Percentiles rank a stretch among this genome's conserved stretches.
Evolutionary conservation across 228 moss, liverwort and hornwort genomes (phyloP).

Genomic region (Sphagnum fallax): DNA sequence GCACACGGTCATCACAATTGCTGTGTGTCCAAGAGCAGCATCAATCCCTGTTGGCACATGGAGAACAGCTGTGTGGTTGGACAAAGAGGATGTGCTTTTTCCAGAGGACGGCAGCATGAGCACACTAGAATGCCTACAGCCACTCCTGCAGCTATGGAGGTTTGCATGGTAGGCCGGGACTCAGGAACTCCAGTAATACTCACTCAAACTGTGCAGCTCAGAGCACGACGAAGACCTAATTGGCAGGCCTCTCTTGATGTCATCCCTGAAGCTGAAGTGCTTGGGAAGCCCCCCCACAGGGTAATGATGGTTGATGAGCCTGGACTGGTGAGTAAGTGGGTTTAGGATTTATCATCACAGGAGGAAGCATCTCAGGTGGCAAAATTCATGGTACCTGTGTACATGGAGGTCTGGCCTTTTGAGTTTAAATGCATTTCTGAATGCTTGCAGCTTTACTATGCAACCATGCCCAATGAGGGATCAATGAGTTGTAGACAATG

Average conservation of each 20-base stretch:
- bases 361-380: too few species aligned
- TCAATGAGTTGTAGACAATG: too few species aligned
- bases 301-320: conserved; percentile 27
- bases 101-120: conserved; percentile 27
- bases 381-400: too few species aligned
- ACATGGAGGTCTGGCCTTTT: neutral
- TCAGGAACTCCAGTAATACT: conserved; percentile 35
- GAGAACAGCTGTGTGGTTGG: conserved; percentile 55
- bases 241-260: conserved; percentile 40
- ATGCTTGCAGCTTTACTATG: neutral
- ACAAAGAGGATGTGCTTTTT: conserved; percentile 46
- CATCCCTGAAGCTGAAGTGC: conserved; percentile 64
- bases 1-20: conserved; percentile 1
- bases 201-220: conserved; percentile 56
- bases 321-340: conserved; percentile 27
- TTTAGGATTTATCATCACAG: too few species aligned
- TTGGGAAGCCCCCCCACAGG: conserved; percentile 25
- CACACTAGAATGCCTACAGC: conserved; percentile 23
- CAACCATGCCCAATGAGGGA: neutral
- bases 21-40: conserved; percentile 1
- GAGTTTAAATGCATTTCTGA: neutral
- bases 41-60: conserved; percentile 33
- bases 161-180: conserved; percentile 56
- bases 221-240: conserved; percentile 36
- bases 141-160: conserved; percentile 45